Evolutionary conservation across 768 basidiomycete genomes (phyloP).

Genomic region (Chiua virens): DNA sequence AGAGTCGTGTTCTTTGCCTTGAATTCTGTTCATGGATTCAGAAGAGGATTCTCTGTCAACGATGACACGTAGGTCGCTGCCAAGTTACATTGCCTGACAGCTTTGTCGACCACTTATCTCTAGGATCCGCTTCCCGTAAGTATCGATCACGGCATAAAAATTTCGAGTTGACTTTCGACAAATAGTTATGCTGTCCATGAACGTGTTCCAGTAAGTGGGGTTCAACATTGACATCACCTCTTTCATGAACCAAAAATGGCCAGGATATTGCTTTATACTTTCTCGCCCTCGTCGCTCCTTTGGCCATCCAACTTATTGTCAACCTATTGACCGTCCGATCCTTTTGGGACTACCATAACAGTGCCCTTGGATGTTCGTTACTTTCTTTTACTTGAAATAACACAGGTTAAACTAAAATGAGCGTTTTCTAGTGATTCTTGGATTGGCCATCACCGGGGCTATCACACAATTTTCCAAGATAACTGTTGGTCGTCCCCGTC

Average conservation of each 20-base stretch:
- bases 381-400: slow-evolving; percentile 29
- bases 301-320: slow-evolving; percentile 66
- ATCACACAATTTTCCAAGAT: slow-evolving; percentile 86
- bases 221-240: not conserved
- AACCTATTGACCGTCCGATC: slow-evolving; percentile 74
- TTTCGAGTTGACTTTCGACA: slow-evolving; percentile 6
- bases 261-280: slow-evolving; percentile 52
- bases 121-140: slow-evolving; percentile 28
- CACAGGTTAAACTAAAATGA: not conserved
- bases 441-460: slow-evolving; percentile 72
- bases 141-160: not conserved
- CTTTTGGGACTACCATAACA: slow-evolving; percentile 87
- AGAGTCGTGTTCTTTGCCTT: slow-evolving; percentile 66
- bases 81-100: not conserved
- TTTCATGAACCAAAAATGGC: not conserved
- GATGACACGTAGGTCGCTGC: slow-evolving; percentile 61
- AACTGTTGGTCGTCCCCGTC: slow-evolving; percentile 87
- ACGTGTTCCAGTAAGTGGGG: slow-evolving; percentile 64
- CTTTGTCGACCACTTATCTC: slow-evolving; percentile 14
- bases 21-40: slow-evolving; percentile 67
- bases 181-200: slow-evolving; percentile 69
- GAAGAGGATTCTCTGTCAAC: slow-evolving; percentile 72
- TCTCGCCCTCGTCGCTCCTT: slow-evolving; percentile 62
- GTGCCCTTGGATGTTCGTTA: slow-evolving; percentile 45
- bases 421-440: slow-evolving; percentile 56